Conservation (phyloP, 306 rosid species). For the Vicia villosa region DNA sequence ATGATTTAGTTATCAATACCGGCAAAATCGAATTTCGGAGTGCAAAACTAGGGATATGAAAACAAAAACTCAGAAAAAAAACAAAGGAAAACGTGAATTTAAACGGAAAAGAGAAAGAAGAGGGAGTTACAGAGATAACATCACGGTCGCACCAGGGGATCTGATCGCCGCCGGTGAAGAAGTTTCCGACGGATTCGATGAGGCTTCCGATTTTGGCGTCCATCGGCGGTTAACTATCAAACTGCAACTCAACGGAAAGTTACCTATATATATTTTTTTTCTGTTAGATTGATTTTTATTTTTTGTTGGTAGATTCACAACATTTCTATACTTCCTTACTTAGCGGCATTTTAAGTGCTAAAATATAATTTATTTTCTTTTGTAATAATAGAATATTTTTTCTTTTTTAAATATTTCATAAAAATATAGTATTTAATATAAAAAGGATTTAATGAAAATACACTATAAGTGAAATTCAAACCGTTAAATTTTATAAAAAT, state of each 20-base stretch:
- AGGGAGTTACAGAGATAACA: constrained; percentile 60
- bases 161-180: constrained; percentile 67
- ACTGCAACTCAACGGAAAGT: background rate
- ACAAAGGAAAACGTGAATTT: background rate
- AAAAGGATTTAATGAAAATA: too few species aligned
- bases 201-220: constrained; percentile 62
- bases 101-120: background rate
- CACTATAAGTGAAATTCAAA: too few species aligned
- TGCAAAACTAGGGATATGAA: constrained; percentile 22
- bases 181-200: constrained; percentile 68
- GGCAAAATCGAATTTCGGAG: background rate
- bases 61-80: constrained; percentile 1
- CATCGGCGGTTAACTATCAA: constrained; percentile 37
- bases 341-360: background rate
- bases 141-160: constrained; percentile 93
- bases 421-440: too few species aligned
- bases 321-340: background rate
- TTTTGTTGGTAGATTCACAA: background rate
- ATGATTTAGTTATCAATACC: background rate
- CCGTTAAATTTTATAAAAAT: too few species aligned
- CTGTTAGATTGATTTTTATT: background rate
- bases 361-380: too few species aligned
- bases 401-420: too few species aligned
- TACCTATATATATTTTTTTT: background rate
- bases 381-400: too few species aligned